Base-by-base conservation (phyloP, 257 asterid genomes). In the Verbascum thapsus region DNA sequence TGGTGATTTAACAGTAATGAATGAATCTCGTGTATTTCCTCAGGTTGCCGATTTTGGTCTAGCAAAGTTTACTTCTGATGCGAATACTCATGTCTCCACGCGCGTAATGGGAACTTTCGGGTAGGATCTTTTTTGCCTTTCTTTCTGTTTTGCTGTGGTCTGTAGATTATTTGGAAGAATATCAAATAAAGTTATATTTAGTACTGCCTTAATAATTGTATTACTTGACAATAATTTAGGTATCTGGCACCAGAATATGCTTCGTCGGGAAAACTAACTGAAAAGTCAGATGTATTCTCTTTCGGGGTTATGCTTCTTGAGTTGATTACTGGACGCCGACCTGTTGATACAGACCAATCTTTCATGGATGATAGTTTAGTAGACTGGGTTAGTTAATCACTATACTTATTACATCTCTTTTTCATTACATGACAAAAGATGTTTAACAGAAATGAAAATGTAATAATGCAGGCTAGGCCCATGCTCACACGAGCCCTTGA, bases 21-120 rank as follows among this genome's bases (percentile, higher is more conserved):
- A 66, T 70, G 56, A 58, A 49, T 23, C 13, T 70, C 9, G 16
- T 51, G 64, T 56, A 17, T 55, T 35, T 65, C 68, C 49, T 78
- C 88, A 91, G 98, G 98, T 91, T 83, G 98, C 98, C 19, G 96
- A 91, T 84, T 91, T 91, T 70, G 98, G 98, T 34, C 91, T 91
- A 23, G 96, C 98, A 34, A 91, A 81, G 78, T 48, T 88, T 17
- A 15, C 90, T 55, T 74, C 89, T 58, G 98, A 88, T 52, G 64
- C 61, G 65, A 82, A 88, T 61, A 91, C 96, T 63, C 98, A 91
- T 39, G 91, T 91, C 53, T 91, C 98, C 26, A 91, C 98, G 4
- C 78, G 98, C 51, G 96, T 91, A 58, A 91, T 91, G 98, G 98
- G 98, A 70, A 91, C 98, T 55, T 85, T 91, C 40, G 98, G 98